Evolutionary conservation across 208 protist genomes (phyloP), one percentile per base, ranked within the genome.

Genomic region (Acanthamoeba culbertsoni): DNA sequence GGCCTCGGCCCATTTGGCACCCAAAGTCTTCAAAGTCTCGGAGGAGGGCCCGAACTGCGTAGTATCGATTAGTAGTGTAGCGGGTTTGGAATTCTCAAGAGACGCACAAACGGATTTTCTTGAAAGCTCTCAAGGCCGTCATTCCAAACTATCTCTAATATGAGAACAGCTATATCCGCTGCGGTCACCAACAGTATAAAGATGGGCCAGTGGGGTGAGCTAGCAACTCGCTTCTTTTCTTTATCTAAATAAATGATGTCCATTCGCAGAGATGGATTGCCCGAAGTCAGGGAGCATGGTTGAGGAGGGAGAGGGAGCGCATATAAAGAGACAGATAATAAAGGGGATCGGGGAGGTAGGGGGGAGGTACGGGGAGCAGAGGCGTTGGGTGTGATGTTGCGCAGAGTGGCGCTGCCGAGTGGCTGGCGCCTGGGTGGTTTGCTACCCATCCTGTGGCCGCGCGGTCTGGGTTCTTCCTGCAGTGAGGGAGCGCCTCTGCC

Each of bases 1-100:
- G 59, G 43, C 43, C 33, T 40, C 20, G 12, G 51, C 35, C 48
- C 55, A 93, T 65, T 93, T 93, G 31, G 89, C 89, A 1, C 89
- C 89, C 6, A 84, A 4, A 2, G 35, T 55, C 63, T 62, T 62
- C 48, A 93, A 43, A 45, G 35, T 46, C 14, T 77, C 35, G 6
- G 45, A 31, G 7, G 40, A 63, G 2, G 89, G 89, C 12, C 89
- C 89, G 45, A 53, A 53, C 63, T 51, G 31, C 33, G 10, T 26
- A 42, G 65, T 35, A 26, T 4, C 8, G 37, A 37, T 75, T 4
- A 75, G n/a, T n/a, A n/a, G n/a, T n/a, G n/a, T n/a, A n/a, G n/a
- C n/a, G n/a, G n/a, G n/a, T n/a, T n/a, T n/a, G n/a, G n/a, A n/a
- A 68, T 12, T 7, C 5, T 45, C 35, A 26, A 37, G 35, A 20